A percentile compares a stretch with the other conserved stretches of the same genome.
Evolutionary conservation across 192 early-diverging fungal genomes (phyloP).

Genomic region (Coemansia sp.): DNA sequence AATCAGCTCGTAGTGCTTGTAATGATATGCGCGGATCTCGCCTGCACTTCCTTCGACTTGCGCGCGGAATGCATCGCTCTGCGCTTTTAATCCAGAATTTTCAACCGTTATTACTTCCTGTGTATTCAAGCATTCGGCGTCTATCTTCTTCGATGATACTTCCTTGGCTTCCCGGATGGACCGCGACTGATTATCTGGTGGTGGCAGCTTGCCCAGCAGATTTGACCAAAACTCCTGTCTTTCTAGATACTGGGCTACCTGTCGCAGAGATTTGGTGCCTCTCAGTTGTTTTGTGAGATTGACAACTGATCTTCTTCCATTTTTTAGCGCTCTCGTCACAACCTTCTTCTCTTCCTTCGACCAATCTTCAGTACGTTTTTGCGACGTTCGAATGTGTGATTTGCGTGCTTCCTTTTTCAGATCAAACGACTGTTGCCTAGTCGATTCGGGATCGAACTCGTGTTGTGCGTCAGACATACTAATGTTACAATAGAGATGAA

Average conservation of each 20-base stretch:
- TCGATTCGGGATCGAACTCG: not conserved
- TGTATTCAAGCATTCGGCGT: not conserved
- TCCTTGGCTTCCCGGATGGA: not conserved
- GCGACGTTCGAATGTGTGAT: not conserved
- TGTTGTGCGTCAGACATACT: not conserved
- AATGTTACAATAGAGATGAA: no score
- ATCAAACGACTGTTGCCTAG: not conserved
- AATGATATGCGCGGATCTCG: not conserved
- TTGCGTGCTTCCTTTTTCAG: not conserved
- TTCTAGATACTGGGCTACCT: conserved; percentile 46
- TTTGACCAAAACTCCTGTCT: conserved; percentile 28
- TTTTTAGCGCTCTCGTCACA: conserved; percentile 13
- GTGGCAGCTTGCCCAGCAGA: not conserved
- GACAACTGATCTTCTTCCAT: conserved; percentile 21
- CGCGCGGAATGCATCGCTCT: not conserved
- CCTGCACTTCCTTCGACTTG: not conserved
- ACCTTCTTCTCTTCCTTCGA: conserved; percentile 30
- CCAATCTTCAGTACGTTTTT: conserved; percentile 21
- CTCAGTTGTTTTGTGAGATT: conserved; percentile 19
- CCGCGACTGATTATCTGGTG: not conserved
- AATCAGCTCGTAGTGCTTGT: not conserved
- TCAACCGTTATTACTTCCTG: not conserved
- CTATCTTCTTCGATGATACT: not conserved
- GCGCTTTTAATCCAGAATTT: not conserved
- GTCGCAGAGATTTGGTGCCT: conserved; percentile 36